These are phyloP conservation scores for Thelonectria olida DNA, from an alignment of 2,329 filamentous ascomycete species.

Conservation along the genomic window DNA sequence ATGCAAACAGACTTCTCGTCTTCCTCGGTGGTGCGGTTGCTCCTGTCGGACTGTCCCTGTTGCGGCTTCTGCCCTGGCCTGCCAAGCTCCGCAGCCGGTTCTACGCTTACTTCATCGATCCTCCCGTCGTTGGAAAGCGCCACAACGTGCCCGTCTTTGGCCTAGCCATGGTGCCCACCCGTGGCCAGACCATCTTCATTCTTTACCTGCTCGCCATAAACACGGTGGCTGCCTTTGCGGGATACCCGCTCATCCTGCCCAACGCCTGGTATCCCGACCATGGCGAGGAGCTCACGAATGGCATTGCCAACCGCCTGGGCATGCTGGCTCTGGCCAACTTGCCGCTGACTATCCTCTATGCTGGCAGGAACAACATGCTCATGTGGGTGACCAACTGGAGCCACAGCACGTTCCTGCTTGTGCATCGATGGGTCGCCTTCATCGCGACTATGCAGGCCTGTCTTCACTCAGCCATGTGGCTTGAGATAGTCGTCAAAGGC, in stretches of 20 bases:
- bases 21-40: slow-evolving; percentile 33
- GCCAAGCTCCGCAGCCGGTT: slow-evolving; percentile 24
- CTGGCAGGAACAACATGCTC: slow-evolving; percentile 57
- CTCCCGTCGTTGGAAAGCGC: slow-evolving; percentile 35
- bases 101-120: slow-evolving; percentile 42
- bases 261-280: slow-evolving; percentile 40
- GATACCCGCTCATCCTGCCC: slow-evolving; percentile 39
- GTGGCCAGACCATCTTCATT: slow-evolving; percentile 56
- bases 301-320: slow-evolving; percentile 53
- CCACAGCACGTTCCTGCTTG: slow-evolving; percentile 56
- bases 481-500: slow-evolving; percentile 44
- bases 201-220: slow-evolving; percentile 50
- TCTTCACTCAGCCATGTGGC: slow-evolving; percentile 55
- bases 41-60: slow-evolving; percentile 32
- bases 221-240: slow-evolving; percentile 43
- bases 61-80: slow-evolving; percentile 33
- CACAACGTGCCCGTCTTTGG: slow-evolving; percentile 37
- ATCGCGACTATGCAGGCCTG: slow-evolving; percentile 55
- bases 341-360: slow-evolving; percentile 54
- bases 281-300: slow-evolving; percentile 42
- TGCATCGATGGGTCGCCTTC: slow-evolving; percentile 60
- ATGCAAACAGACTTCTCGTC: slow-evolving; percentile 24
- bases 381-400: slow-evolving; percentile 60
- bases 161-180: slow-evolving; percentile 47
- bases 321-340: slow-evolving; percentile 51